These are phyloP conservation scores for Lodderomyces theae DNA, from an alignment of 1,139 yeast species.

Conservation along the genomic window DNA sequence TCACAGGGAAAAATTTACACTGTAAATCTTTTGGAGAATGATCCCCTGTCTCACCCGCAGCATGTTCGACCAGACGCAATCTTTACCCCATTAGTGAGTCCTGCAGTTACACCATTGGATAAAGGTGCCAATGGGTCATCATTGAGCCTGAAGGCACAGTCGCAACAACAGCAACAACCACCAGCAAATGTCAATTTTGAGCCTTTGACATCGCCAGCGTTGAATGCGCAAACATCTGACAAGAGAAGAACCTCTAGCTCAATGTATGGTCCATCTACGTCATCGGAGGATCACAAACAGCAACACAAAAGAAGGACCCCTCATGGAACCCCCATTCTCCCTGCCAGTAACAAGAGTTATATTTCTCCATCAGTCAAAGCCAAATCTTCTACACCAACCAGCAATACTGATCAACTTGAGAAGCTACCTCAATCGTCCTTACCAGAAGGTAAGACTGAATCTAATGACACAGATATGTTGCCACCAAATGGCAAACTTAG, in stretches of 20 bases:
- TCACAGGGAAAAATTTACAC: constrained; percentile 11
- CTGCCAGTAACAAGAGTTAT: constrained; percentile 23
- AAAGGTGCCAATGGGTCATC: constrained; percentile 10
- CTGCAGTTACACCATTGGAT: constrained; percentile 69
- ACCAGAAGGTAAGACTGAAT: constrained; percentile 9
- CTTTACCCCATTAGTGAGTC: constrained; percentile 75
- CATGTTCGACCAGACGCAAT: constrained; percentile 49
- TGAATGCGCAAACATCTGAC: constrained; percentile 42
- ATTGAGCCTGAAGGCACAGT: constrained; percentile 16
- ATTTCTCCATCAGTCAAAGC: constrained; percentile 17
- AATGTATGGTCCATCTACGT: constrained; percentile 21
- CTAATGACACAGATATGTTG: constrained; percentile 29
- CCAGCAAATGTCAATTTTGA: constrained; percentile 37
- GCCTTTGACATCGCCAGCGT: constrained; percentile 65
- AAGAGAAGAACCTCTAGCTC: constrained; percentile 38
- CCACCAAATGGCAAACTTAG: constrained; percentile 33
- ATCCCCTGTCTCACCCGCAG: constrained; percentile 19
- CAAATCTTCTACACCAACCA: constrained; percentile 3
- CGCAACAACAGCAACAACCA: constrained; percentile 14
- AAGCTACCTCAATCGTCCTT: constrained; percentile 36
- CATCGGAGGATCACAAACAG: constrained; percentile 10
- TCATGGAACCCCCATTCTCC: constrained; percentile 47
- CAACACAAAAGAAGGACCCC: constrained; percentile 41
- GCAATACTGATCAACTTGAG: constrained; percentile 23
- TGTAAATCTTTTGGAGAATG: constrained; percentile 10